Evolutionary conservation across 2,329 filamentous ascomycete genomes (phyloP).

Genomic region (Sarocladiaceae sp.): DNA sequence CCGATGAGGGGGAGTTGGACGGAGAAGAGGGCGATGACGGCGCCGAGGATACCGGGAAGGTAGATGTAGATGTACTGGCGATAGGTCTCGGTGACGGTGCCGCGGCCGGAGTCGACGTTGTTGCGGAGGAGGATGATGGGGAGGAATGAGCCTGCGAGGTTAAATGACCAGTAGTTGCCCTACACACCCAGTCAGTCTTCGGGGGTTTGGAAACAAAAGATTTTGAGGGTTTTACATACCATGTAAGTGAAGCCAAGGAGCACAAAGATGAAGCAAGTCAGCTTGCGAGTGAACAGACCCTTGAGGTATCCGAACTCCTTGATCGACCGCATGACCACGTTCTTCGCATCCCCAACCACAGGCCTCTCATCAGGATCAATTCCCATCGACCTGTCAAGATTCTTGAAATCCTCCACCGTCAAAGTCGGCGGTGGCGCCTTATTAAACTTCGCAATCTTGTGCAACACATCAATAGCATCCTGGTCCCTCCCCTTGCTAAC

Average conservation of each 20-base stretch:
- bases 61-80: constrained; percentile 51
- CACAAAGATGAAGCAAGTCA: constrained; percentile 32
- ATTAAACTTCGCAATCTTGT: constrained; percentile 38
- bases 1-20: constrained; percentile 32
- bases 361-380: constrained; percentile 25
- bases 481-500: constrained; percentile 37
- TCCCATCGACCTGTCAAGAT: constrained; percentile 14
- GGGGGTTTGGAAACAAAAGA: too few relatives aligned
- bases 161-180: constrained; percentile 18
- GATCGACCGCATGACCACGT: not conserved
- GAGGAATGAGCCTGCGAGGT: constrained; percentile 31
- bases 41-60: constrained; percentile 45
- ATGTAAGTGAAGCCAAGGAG: constrained; percentile 30
- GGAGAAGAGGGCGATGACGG: constrained; percentile 39
- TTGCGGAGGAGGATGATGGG: constrained; percentile 46
- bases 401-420: constrained; percentile 31
- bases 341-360: constrained; percentile 27
- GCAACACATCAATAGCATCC: constrained; percentile 42
- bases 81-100: constrained; percentile 43
- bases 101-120: constrained; percentile 35
- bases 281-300: constrained; percentile 12
- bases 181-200: too few relatives aligned
- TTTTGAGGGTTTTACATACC: too few relatives aligned
- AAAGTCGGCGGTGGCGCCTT: constrained; percentile 28
- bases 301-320: constrained; percentile 5